phyloP scores from a whole-genome alignment of 2,329 filamentous ascomycete genomes.

The Cordyceps fumosorosea region DNA sequence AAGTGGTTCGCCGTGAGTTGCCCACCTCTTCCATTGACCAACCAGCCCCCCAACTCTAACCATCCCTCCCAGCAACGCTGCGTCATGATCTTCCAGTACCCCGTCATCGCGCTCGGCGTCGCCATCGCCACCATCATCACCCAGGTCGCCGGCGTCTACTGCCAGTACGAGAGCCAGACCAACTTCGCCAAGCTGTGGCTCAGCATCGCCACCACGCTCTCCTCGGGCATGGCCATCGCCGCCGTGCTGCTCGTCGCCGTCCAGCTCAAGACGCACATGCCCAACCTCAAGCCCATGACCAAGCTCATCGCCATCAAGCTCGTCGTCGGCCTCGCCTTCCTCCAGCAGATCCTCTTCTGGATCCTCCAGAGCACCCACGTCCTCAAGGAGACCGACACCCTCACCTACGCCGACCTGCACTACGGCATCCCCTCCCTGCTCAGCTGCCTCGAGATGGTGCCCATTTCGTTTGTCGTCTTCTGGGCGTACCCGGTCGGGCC shows the following conservation, averaged over 20 bases:
- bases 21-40: not conserved
- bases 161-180: slow-evolving; percentile 22
- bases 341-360: slow-evolving; percentile 22
- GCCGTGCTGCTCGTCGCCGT: slow-evolving; percentile 19
- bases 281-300: slow-evolving; percentile 11
- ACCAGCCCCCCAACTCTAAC: not conserved
- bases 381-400: slow-evolving; percentile 16
- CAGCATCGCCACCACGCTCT: slow-evolving; percentile 21
- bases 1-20: slow-evolving; percentile 26
- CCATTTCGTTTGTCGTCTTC: slow-evolving; percentile 19
- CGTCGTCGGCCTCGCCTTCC: slow-evolving; percentile 20
- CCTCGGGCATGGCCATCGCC: slow-evolving; percentile 20
- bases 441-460: slow-evolving; percentile 22
- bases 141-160: slow-evolving; percentile 24
- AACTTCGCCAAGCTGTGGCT: slow-evolving; percentile 27
- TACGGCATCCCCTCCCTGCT: slow-evolving; percentile 20
- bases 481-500: slow-evolving; percentile 20
- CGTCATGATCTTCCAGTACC: slow-evolving; percentile 35
- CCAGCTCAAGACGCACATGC: slow-evolving; percentile 13
- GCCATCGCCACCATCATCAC: slow-evolving; percentile 33
- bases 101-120: slow-evolving; percentile 29
- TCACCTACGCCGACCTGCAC: slow-evolving; percentile 20
- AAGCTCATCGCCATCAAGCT: slow-evolving; percentile 17
- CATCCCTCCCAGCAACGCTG: slow-evolving; percentile 22
- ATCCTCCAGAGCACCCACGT: slow-evolving; percentile 17